These are phyloP conservation scores for Penicillium sumatraense DNA, from an alignment of 2,329 filamentous ascomycete species.

Conservation along the genomic window DNA sequence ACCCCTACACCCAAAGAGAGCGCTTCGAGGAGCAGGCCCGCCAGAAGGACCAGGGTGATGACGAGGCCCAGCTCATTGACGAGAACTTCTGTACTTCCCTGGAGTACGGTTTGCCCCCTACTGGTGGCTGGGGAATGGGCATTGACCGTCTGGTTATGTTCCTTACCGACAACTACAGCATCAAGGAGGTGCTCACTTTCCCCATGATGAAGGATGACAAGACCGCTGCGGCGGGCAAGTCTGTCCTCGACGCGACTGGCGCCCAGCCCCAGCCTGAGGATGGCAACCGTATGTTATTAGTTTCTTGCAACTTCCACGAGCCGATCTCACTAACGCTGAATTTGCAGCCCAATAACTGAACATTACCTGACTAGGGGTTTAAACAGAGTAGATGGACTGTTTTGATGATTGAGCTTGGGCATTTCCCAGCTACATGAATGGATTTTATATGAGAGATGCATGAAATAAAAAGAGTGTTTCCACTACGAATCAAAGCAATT, in stretches of 20 bases:
- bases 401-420: constrained; percentile 7
- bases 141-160: constrained; percentile 96
- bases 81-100: constrained; percentile 92
- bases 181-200: constrained; percentile 95
- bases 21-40: constrained; percentile 93
- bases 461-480: constrained; percentile 21
- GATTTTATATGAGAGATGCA: constrained; percentile 28
- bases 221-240: constrained; percentile 49
- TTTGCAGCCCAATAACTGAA: constrained; percentile 37
- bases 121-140: constrained; percentile 95
- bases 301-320: constrained; percentile 29
- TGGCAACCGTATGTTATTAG: constrained; percentile 56
- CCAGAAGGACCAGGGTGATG: constrained; percentile 95
- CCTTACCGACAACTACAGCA: constrained; percentile 92
- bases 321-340: constrained; percentile 29
- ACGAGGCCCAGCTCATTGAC: constrained; percentile 94
- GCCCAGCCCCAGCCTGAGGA: constrained; percentile 64
- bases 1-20: constrained; percentile 90
- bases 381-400: too few relatives aligned
- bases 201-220: constrained; percentile 95
- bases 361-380: constrained; percentile 12
- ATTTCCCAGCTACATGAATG: background rate
- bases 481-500: constrained; percentile 1
- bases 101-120: constrained; percentile 90
- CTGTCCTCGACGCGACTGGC: constrained; percentile 66